A percentile compares a stretch with the other conserved stretches of the same genome.
These are phyloP conservation scores for Phytophthora multivora DNA, from an alignment of 352 stramenopile species.

Conservation along the genomic window DNA sequence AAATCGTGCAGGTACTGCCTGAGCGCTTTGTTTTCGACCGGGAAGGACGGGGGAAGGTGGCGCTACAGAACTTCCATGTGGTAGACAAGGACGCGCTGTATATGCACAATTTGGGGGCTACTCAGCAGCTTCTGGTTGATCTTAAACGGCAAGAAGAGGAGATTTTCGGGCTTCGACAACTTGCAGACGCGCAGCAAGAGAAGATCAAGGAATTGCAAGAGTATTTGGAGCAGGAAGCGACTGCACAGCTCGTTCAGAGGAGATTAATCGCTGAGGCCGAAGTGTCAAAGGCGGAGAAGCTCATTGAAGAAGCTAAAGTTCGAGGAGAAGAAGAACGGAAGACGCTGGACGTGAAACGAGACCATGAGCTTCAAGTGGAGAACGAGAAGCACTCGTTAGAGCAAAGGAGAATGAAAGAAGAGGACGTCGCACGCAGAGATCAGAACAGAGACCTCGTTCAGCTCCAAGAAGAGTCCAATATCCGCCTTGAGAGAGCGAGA, in stretches of 20 bases:
- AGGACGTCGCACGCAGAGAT: slow-evolving; percentile 43
- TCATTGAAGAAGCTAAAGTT: slow-evolving; percentile 46
- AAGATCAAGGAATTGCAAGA: slow-evolving; percentile 46
- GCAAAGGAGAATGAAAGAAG: slow-evolving; percentile 47
- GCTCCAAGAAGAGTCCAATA: slow-evolving; percentile 64
- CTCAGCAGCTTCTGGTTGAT: slow-evolving; percentile 78
- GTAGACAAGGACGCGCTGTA: slow-evolving; percentile 92
- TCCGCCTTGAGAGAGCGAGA: slow-evolving; percentile 58
- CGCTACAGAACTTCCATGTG: slow-evolving; percentile 82
- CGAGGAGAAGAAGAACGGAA: slow-evolving; percentile 59
- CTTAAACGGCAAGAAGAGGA: slow-evolving; percentile 33
- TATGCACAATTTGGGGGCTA: slow-evolving; percentile 91
- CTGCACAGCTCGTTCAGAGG: slow-evolving; percentile 63
- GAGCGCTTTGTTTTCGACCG: slow-evolving; percentile 63
- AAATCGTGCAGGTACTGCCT: slow-evolving; percentile 71
- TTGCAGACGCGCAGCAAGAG: slow-evolving; percentile 37
- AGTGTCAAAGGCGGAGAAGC: slow-evolving; percentile 32
- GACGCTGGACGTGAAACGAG: slow-evolving; percentile 49
- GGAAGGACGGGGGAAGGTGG: slow-evolving; percentile 55
- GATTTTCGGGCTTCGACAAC: slow-evolving; percentile 34
- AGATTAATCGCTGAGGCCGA: slow-evolving; percentile 61
- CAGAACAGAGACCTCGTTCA: slow-evolving; percentile 68
- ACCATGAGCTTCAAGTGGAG: slow-evolving; percentile 57
- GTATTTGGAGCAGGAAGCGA: slow-evolving; percentile 70
- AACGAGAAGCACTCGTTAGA: slow-evolving; percentile 56